Percentiles rank a stretch among this genome's conserved stretches.
phyloP scores from a whole-genome alignment of 345 rosid genomes.

The Hypericum perforatum region DNA sequence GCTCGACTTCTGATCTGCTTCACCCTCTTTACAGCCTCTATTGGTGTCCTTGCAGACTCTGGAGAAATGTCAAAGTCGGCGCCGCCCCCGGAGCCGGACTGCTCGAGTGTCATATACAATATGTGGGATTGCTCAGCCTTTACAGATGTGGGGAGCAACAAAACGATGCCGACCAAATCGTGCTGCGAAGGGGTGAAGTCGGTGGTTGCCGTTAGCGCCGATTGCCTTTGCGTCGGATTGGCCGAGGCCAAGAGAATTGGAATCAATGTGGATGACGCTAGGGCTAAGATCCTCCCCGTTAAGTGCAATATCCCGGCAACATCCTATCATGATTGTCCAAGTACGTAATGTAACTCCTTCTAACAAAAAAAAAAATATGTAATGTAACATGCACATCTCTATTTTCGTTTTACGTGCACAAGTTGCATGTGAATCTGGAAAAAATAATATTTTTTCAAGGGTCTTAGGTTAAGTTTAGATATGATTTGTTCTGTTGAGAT shows the following conservation, averaged over 20 bases:
- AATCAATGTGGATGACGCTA: slow-evolving; percentile 18
- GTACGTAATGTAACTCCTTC: no score
- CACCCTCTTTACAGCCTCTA: no score
- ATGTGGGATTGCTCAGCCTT: slow-evolving; percentile 39
- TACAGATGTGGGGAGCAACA: slow-evolving; percentile 12
- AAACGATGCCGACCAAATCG: slow-evolving; percentile 3
- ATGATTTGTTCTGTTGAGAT: no score
- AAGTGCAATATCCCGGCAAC: slow-evolving; percentile 18
- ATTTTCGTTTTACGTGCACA: no score
- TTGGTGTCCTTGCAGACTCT: no score
- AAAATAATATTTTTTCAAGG: no score
- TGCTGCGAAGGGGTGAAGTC: slow-evolving; percentile 35
- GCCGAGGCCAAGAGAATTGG: slow-evolving; percentile 24
- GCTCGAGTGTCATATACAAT: slow-evolving; percentile 20
- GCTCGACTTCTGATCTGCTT: no score
- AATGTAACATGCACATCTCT: no score
- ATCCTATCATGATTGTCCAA: not conserved
- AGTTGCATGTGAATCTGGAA: no score
- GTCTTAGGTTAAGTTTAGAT: no score
- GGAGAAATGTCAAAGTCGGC: not conserved
- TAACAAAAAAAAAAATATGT: no score
- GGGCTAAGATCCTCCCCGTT: slow-evolving; percentile 18
- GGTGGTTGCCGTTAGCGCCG: slow-evolving; percentile 11
- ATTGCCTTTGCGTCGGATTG: slow-evolving; percentile 29
- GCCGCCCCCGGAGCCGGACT: slow-evolving; percentile 19